Evolutionary conservation across 73 alveolate species (phyloP).

Genomic region (Blepharisma stoltei): DNA sequence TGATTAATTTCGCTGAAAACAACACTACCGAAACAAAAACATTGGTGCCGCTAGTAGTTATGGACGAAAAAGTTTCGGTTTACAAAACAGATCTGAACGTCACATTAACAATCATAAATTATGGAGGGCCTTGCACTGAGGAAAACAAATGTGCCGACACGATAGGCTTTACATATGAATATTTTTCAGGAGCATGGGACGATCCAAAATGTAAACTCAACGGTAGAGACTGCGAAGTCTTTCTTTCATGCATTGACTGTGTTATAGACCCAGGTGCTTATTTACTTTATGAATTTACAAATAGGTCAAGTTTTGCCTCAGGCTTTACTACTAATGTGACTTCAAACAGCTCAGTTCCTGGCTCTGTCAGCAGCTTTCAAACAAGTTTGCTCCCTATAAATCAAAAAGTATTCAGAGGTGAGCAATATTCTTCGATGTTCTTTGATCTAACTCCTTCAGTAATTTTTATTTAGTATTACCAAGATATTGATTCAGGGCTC

Average conservation of each 20-base stretch:
- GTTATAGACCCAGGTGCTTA: constrained; percentile 1
- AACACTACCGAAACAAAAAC: neutral
- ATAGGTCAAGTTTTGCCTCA: neutral
- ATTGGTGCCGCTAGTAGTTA: constrained; percentile 17
- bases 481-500: too few species aligned
- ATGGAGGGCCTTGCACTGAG: constrained; percentile 24
- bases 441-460: too few species aligned
- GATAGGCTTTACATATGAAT: neutral
- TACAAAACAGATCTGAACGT: neutral
- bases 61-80: neutral
- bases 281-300: neutral
- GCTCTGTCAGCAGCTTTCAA: neutral
- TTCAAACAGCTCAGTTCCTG: constrained; percentile 26
- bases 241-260: neutral
- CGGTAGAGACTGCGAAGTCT: neutral
- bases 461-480: too few species aligned
- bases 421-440: too few species aligned
- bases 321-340: neutral
- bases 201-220: neutral
- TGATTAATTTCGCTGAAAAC: neutral
- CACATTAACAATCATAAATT: neutral
- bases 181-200: neutral
- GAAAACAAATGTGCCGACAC: neutral
- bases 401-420: too few species aligned
- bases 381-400: too few species aligned